Percentiles rank a stretch among this genome's conserved stretches.
phyloP scores from a whole-genome alignment of 148 eudicot species.

The Heliosperma pusillum region DNA sequence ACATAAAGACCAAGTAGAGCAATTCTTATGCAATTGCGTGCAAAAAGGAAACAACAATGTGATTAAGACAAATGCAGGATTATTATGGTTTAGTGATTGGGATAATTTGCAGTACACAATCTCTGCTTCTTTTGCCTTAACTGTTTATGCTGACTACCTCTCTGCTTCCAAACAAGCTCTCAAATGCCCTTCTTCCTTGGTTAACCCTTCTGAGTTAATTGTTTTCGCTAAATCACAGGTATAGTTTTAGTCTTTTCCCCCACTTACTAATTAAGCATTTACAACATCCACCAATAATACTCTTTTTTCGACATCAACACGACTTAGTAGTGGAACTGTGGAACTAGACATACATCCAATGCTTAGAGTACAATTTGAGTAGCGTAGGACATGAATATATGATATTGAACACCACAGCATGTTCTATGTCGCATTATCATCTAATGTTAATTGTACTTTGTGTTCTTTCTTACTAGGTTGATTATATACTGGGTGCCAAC shows the following conservation, averaged over 20 bases:
- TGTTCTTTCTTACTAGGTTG: constrained; percentile 24
- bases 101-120: constrained; percentile 42
- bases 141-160: constrained; percentile 37
- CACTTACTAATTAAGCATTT: neutral
- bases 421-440: no score
- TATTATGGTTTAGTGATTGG: constrained; percentile 41
- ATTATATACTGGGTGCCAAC: constrained; percentile 50
- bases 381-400: no score
- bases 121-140: constrained; percentile 34
- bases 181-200: constrained; percentile 25
- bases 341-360: no score
- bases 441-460: neutral
- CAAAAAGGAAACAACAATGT: constrained; percentile 41
- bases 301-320: no score
- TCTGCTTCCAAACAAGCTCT: constrained; percentile 7
- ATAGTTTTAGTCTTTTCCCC: no score
- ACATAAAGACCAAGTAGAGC: constrained; percentile 31
- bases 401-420: no score
- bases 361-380: no score
- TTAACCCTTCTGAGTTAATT: constrained; percentile 28
- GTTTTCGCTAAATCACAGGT: constrained; percentile 47
- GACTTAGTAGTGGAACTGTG: no score
- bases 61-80: constrained; percentile 33
- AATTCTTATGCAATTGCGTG: constrained; percentile 44
- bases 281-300: no score